Base-by-base conservation (phyloP, 495 filamentous ascomycete genomes). In the Peziza echinospora region DNA sequence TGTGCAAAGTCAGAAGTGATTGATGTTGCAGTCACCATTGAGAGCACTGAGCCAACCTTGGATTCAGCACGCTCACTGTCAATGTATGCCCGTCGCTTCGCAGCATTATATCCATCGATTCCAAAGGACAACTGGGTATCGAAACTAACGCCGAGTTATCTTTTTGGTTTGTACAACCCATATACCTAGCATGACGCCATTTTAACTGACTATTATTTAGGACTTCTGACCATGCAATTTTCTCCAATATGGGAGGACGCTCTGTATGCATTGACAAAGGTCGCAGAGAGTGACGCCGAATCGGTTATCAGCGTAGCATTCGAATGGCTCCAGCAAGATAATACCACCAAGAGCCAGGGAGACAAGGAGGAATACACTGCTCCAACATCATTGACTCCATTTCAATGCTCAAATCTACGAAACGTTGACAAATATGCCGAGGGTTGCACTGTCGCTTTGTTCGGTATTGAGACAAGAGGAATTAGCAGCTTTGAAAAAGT, bases 211-310 rank as follows among this genome's bases (percentile, higher is more conserved):
- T 17, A 3, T 1, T 37, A 37, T 4, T 17, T 17, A 50, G 55
- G 55, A 10, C 39, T 96, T 52, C 72, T 93, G 47, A 89, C 85
- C 4, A 76, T 87, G 44, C 80, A 77, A 51, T 65, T 93, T 46
- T 67, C 84, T 4, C 82, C 79, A 13, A 61, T 87, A 19, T 93
- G 84, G 80, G 82, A 92, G 51, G 83, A 92, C 51, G 75, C 80
- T 13, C 71, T 77, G 25, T 69, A 73, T 21, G 75, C 78, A 13
- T 61, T 97, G 56, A 79, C 80, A 52, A 69, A 77, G 22, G 77
- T 96, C 43, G 73, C 77, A 17, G 73, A 81, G 50, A 68, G 68
- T 22, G 83, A 83, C 4, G 83, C 93, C 54, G 77, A 77, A 25
- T 65, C 71, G 22, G 71, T 94, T 40, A 75, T 77, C 1, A 70